Conservation (phyloP, 192 early-diverging fungal genomes). For the Backusella tarrabulga region DNA sequence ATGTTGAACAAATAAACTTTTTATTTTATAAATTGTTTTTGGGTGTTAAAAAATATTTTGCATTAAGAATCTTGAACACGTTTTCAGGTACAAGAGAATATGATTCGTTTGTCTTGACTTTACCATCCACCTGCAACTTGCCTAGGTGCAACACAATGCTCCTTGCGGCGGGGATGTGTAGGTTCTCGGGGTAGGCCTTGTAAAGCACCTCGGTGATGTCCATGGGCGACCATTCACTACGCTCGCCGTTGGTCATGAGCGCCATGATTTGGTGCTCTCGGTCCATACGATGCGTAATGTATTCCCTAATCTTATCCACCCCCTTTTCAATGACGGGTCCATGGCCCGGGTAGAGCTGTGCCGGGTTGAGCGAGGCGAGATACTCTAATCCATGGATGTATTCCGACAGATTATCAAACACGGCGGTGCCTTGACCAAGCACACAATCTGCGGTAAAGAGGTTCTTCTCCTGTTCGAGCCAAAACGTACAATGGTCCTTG, state of each 20-base stretch:
- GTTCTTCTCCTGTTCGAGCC: conserved; percentile 60
- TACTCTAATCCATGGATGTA: conserved; percentile 69
- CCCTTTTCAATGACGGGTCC: conserved; percentile 76
- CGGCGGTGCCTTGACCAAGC: conserved; percentile 79
- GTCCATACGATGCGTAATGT: conserved; percentile 73
- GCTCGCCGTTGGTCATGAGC: conserved; percentile 28
- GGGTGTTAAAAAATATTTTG: neutral
- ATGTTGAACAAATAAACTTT: conserved; percentile 17
- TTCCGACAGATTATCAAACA: conserved; percentile 68
- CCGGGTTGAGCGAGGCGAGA: conserved; percentile 42
- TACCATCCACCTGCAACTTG: conserved; percentile 54
- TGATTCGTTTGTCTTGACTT: neutral
- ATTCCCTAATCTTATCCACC: conserved; percentile 60
- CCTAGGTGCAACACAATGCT: conserved; percentile 52
- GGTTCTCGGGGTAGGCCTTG: conserved; percentile 45
- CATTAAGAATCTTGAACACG: neutral
- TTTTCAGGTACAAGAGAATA: neutral
- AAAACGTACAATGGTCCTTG: conserved; percentile 75
- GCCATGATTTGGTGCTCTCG: conserved; percentile 76
- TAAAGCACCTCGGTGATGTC: conserved; percentile 59
- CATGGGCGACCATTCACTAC: conserved; percentile 32
- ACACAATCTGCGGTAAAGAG: conserved; percentile 82
- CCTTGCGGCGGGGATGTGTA: conserved; percentile 51
- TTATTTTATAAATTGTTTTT: conserved; percentile 6
- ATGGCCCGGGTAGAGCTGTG: conserved; percentile 62